Base-by-base conservation (phyloP, 176 grass and related monocot genomes). In the Cenchrus americanus region DNA sequence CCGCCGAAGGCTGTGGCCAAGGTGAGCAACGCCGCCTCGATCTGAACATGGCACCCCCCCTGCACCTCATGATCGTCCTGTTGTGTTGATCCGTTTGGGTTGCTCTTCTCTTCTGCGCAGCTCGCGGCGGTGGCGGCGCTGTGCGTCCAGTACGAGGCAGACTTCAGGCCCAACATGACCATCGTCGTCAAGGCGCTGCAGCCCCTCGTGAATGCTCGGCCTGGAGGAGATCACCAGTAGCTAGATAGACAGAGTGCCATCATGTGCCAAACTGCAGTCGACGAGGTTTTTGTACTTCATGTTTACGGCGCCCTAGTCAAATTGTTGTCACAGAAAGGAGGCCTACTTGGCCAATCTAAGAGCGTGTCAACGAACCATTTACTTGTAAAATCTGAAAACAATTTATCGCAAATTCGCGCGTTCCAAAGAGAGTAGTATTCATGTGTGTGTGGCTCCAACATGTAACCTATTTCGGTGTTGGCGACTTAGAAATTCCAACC, bases 1-100 rank as follows among this genome's bases (percentile, higher is more conserved):
- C 96, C 93, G 9, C 96, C 96, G 37, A 98, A 98, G 74, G 96
- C 96, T 6, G 91, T 94, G 73, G 96, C 96, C 32, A 98, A 98
- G 96, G 95, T 98, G 51, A 1, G 13, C 61, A 24, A 49, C 42
- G 60, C 44, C 26, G 26, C 26, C 34, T 15, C 27, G 27, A 30
- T 30, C 19, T 66, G 23, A 72, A 52, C 62, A 53, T 54, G 24
- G 50, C 42, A 26, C 13, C 26, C 1, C 3, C 6, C 2, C 34
- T 51, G 53, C 52, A 81, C 7, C 62, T 13, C 14, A 0, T 19
- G 60, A 0, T 17, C 27, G 58, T 6, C 8, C 7, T 51, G 43
- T 44, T 44, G 47, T 37, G 22, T 54, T 46, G 13, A 34, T 40
- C 1, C 24, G 49, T 66, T 4, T 4, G 8, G 26, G 13, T 47